Evolutionary conservation across 345 rosid species (phyloP).

Genomic region (Ceriops tagal): DNA sequence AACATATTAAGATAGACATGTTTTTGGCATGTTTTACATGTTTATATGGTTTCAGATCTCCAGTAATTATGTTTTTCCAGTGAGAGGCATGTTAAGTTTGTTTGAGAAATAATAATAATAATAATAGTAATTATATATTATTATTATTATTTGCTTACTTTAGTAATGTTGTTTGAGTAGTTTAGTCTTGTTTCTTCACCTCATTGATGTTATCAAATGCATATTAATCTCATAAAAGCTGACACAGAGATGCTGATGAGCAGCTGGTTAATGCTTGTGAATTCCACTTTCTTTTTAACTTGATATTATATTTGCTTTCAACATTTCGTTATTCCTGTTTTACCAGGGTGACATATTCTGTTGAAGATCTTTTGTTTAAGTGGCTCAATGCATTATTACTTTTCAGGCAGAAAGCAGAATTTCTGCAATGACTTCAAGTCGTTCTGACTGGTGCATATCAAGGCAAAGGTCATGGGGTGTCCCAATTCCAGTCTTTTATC

Average conservation of each 20-base stretch:
- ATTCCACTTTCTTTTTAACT: neutral
- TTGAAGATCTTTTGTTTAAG: conserved; percentile 8
- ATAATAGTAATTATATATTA: too few species aligned
- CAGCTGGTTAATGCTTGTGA: neutral
- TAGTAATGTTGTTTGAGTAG: too few species aligned
- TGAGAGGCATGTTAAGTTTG: too few species aligned
- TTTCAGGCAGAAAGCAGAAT: conserved; percentile 84
- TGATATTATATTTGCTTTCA: neutral
- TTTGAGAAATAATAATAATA: too few species aligned
- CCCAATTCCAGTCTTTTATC: conserved; percentile 90
- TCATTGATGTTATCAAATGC: neutral
- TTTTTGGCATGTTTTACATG: too few species aligned
- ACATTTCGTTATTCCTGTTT: neutral
- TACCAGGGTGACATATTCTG: neutral
- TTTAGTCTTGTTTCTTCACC: too few species aligned
- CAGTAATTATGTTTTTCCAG: too few species aligned
- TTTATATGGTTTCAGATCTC: too few species aligned
- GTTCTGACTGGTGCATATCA: conserved; percentile 97
- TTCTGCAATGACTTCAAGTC: conserved; percentile 83
- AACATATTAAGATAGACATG: neutral
- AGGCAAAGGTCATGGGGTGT: conserved; percentile 98
- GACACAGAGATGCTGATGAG: neutral
- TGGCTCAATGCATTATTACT: conserved; percentile 16
- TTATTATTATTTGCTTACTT: too few species aligned
- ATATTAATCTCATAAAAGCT: neutral